Evolutionary conservation across 768 basidiomycete species (phyloP), one percentile per base, ranked within the genome.

Genomic region (Hygrocybe punicea): DNA sequence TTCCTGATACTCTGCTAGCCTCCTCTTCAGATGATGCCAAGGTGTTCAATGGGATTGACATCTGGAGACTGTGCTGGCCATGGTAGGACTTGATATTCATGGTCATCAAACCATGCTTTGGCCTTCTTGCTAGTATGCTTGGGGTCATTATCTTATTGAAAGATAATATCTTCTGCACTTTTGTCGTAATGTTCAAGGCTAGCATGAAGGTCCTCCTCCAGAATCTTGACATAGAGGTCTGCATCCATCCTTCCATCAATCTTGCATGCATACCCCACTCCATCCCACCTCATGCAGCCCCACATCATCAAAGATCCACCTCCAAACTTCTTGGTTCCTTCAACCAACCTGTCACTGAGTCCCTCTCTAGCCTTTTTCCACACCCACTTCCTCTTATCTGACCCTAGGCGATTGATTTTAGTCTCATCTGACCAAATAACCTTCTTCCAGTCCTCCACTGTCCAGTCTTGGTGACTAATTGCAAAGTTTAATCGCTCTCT

Each of bases 141-240:
- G 8, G 66, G 73, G 62, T 75, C 62, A 45, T 73, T 73, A 56
- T 78, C 73, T 19, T 77, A 74, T 51, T 71, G 29, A 29, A 29
- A 57, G 19, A 51, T 42, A 23, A 51, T 42, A 40, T 57, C 49
- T 23, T 50, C 47, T 35, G 34, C 19, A 42, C 33, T 57, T 51
- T 51, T 57, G 23, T 37, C 36, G 7, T 37, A 57, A 51, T 21
- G 51, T 4, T 58, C 33, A 21, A 67, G 44, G 50, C 50, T 59
- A 29, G 56, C 46, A 23, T 37, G 40, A 36, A 69, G 58, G 40
- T 52, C 59, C 34, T 63, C 54, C 16, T 63, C 59, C 56, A 68
- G 58, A 58, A 68, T 69, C 21, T 56, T n/a, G 21, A 39, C 35
- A 51, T 66, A 70, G 23, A 49, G 60, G 21, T 53, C 52, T n/a